Percentiles rank a stretch among this genome's conserved stretches.
phyloP scores from a whole-genome alignment of 108 stramenopile species.

The Ochromonas danica region DNA sequence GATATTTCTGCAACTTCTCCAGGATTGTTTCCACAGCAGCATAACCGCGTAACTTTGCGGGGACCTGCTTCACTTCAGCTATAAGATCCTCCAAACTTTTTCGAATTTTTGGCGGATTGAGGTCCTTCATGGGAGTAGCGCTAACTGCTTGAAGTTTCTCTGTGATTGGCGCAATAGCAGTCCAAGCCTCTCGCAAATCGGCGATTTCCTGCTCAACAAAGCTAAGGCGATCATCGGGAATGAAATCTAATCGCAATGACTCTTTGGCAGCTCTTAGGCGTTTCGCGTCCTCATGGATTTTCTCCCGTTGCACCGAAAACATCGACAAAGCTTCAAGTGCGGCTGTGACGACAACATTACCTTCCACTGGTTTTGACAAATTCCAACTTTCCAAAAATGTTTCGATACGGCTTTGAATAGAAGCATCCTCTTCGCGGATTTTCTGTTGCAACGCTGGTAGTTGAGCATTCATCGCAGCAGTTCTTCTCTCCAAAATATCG shows the following conservation, averaged over 20 bases:
- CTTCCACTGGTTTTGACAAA: slow-evolving; percentile 78
- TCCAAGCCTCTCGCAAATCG: slow-evolving; percentile 88
- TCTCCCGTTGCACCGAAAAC: slow-evolving; percentile 73
- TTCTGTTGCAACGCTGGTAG: slow-evolving; percentile 84
- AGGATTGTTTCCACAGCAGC: slow-evolving; percentile 76
- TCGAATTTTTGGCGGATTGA: slow-evolving; percentile 76
- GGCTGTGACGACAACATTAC: slow-evolving; percentile 67
- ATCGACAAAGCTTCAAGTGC: slow-evolving; percentile 77
- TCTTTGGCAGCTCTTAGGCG: slow-evolving; percentile 76
- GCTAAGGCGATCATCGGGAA: slow-evolving; percentile 54
- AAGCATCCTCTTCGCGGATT: slow-evolving; percentile 80
- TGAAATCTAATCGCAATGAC: slow-evolving; percentile 72
- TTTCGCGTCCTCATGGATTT: slow-evolving; percentile 70
- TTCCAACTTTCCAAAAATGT: slow-evolving; percentile 75
- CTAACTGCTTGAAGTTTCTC: slow-evolving; percentile 69
- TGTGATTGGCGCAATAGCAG: slow-evolving; percentile 66
- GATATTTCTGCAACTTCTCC: slow-evolving; percentile 69
- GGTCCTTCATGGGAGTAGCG: slow-evolving; percentile 77
- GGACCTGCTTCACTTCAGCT: slow-evolving; percentile 78
- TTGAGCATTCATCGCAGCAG: slow-evolving; percentile 80
- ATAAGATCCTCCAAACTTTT: slow-evolving; percentile 76
- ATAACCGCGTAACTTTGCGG: slow-evolving; percentile 90
- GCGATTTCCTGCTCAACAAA: slow-evolving; percentile 68
- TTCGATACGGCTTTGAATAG: slow-evolving; percentile 65
- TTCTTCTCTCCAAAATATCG: slow-evolving; percentile 70